Evolutionary conservation across 768 basidiomycete genomes (phyloP).

Genomic region (Amanita pseudoporphyria): DNA sequence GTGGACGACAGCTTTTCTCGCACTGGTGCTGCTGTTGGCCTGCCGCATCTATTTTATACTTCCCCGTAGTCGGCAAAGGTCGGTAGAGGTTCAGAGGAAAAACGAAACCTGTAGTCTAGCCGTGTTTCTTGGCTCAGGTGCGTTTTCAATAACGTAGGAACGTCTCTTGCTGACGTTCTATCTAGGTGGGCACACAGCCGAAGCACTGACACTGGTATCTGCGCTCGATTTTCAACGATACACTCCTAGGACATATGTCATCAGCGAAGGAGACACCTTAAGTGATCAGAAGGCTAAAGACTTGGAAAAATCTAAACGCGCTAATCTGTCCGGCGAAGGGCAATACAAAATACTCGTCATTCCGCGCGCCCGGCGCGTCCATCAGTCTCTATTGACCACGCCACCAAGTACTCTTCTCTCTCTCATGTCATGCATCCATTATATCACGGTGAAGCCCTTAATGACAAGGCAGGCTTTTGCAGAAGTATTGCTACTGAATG

Average conservation of each 20-base stretch:
- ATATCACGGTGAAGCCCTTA: slow-evolving; percentile 47
- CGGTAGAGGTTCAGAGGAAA: background rate
- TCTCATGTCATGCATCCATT: slow-evolving; percentile 49
- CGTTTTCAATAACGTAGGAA: slow-evolving; percentile 11
- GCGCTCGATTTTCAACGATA: slow-evolving; percentile 71
- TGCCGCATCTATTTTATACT: slow-evolving; percentile 25
- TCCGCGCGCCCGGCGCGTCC: slow-evolving; percentile 83
- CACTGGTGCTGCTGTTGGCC: slow-evolving; percentile 7
- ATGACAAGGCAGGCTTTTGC: slow-evolving; percentile 31
- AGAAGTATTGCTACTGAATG: slow-evolving; percentile 83
- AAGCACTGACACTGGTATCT: slow-evolving; percentile 67
- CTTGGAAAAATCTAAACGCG: slow-evolving; percentile 43
- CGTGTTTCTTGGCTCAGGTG: slow-evolving; percentile 92
- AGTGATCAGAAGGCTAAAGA: slow-evolving; percentile 61
- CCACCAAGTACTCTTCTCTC: slow-evolving; percentile 56
- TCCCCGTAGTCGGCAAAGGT: slow-evolving; percentile 9
- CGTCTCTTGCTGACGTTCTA: background rate
- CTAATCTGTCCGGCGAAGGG: too few species aligned
- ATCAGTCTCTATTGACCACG: slow-evolving; percentile 67
- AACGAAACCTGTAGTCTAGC: slow-evolving; percentile 40
- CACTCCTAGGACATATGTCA: slow-evolving; percentile 66
- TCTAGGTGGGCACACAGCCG: slow-evolving; percentile 89
- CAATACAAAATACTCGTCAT: slow-evolving; percentile 51
- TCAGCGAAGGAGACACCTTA: slow-evolving; percentile 73
- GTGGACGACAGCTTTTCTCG: background rate